phyloP scores from a whole-genome alignment of 371 early-diverging fungal species.

The Thermomucor indicae-seudaticae region DNA sequence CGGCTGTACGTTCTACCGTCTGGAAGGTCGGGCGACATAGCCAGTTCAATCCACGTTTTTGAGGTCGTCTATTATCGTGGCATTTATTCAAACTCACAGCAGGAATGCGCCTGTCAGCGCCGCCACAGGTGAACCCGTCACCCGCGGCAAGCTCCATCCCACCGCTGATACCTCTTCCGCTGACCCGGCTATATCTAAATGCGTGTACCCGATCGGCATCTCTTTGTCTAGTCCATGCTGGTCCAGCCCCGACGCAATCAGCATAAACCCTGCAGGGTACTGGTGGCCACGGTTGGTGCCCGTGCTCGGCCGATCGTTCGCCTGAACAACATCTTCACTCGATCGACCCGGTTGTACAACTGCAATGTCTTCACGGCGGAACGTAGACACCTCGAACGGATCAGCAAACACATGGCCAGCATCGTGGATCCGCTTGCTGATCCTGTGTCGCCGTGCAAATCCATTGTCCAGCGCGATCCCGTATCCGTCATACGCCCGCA shows the following conservation, averaged over 20 bases:
- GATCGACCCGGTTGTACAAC: slow-evolving; percentile 60
- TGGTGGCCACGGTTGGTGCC: slow-evolving; percentile 83
- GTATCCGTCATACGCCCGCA: slow-evolving; percentile 77
- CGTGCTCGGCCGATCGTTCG: slow-evolving; percentile 69
- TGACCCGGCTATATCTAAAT: slow-evolving; percentile 83
- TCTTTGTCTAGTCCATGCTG: slow-evolving; percentile 66
- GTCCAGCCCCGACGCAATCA: slow-evolving; percentile 75
- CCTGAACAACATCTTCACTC: slow-evolving; percentile 82
- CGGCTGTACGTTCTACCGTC: too few relatives aligned
- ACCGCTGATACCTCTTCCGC: slow-evolving; percentile 61
- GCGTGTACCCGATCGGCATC: slow-evolving; percentile 74
- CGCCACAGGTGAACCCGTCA: slow-evolving; percentile 77
- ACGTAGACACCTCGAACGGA: slow-evolving; percentile 78
- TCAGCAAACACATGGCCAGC: slow-evolving; percentile 76
- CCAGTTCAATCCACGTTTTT: too few relatives aligned
- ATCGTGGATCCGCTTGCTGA: slow-evolving; percentile 60
- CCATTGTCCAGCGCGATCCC: slow-evolving; percentile 80
- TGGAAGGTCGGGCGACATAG: too few relatives aligned
- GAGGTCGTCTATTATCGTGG: too few relatives aligned
- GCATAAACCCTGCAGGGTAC: slow-evolving; percentile 85
- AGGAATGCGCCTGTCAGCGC: slow-evolving; percentile 77
- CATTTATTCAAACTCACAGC: too few relatives aligned
- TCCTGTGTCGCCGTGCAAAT: slow-evolving; percentile 62
- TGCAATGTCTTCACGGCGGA: slow-evolving; percentile 79
- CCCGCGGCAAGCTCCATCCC: slow-evolving; percentile 68